Evolutionary conservation across 208 protist genomes (phyloP).

Genomic region (Leishmania tropica): DNA sequence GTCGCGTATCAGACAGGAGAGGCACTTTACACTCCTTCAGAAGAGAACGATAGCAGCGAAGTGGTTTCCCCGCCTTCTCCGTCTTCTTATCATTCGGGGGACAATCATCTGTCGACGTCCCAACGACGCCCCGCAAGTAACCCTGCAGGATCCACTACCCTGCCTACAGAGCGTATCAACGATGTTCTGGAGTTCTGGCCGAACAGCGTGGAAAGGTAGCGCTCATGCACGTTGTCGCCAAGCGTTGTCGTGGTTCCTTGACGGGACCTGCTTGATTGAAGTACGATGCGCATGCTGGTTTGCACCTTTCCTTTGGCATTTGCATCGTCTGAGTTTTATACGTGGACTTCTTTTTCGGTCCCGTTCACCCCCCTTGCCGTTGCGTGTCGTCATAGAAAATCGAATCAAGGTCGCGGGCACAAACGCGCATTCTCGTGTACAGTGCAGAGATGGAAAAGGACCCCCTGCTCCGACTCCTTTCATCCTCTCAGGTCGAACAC

Average conservation of each 20-base stretch:
- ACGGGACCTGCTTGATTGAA: not conserved
- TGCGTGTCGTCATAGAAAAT: not conserved
- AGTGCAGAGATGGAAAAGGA: not conserved
- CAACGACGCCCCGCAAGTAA: not conserved
- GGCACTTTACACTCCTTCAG: not conserved
- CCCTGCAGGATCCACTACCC: constrained; percentile 3
- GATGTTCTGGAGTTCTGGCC: constrained; percentile 37
- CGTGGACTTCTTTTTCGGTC: not conserved
- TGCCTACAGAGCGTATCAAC: constrained; percentile 3
- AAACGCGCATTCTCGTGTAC: not conserved
- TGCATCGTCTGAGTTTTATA: constrained; percentile 1
- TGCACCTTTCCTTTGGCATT: not conserved
- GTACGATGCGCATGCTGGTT: not conserved
- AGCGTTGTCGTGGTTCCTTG: constrained; percentile 29
- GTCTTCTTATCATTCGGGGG: not conserved
- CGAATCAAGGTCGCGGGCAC: not conserved
- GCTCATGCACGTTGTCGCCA: not conserved
- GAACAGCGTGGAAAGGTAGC: constrained; percentile 36
- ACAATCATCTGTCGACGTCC: not conserved
- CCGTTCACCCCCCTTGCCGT: not conserved
- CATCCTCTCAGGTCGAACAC: not conserved
- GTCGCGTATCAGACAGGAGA: constrained; percentile 10
- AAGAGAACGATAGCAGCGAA: constrained; percentile 14
- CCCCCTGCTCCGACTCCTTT: not conserved
- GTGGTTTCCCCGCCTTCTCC: not conserved